Evolutionary conservation across 2,329 filamentous ascomycete species (phyloP), one percentile per base, ranked within the genome.

Genomic region (Calonectria ilicicola): DNA sequence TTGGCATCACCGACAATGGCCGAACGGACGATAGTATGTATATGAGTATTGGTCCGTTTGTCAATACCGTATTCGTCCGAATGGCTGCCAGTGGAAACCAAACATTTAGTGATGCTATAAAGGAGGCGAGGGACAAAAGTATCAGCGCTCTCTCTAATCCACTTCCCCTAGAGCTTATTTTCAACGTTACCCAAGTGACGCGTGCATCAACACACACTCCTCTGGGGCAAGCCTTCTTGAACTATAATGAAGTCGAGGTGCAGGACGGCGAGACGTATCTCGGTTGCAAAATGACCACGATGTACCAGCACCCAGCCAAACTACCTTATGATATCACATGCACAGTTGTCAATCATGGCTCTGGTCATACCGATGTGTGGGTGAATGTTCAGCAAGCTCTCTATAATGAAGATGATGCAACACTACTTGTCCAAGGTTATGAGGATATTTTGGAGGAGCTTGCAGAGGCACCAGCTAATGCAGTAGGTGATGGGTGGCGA

Each of bases 201-300:
- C 38, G 40, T 9, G 40, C 58, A 27, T 63, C 58, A 5, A 63
- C 58, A n/a, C 40, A 63, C 26, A 63, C 58, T 2, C 58, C 58
- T 8, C 40, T 63, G 2, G 58, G 38, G 3, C 58, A 63, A n/a
- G 58, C 58, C 5, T 63, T 63, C n/a, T 3, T 63, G 9, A 63
- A 63, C 58, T 63, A 63, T 38, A 46, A 23, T 7, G 58, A 63
- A 26, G 40, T 46, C 9, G 40, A 63, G 17, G 15, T 63, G 4
- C 58, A 42, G 23, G 58, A 63, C 17, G 58, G 58, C 2, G 38
- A 63, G 19, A 29, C 15, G 9, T 63, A 32, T 46, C 38, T 63
- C 23, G 58, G 58, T n/a, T 63, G 58, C 58, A 63, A 63, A 63
- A 63, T 21, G 38, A 44, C 58, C 17, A 46, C 58, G 21, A 63